Base-by-base conservation (phyloP, 1,284 basidiomycete species). In the Apiotrichum siamense region DNA sequence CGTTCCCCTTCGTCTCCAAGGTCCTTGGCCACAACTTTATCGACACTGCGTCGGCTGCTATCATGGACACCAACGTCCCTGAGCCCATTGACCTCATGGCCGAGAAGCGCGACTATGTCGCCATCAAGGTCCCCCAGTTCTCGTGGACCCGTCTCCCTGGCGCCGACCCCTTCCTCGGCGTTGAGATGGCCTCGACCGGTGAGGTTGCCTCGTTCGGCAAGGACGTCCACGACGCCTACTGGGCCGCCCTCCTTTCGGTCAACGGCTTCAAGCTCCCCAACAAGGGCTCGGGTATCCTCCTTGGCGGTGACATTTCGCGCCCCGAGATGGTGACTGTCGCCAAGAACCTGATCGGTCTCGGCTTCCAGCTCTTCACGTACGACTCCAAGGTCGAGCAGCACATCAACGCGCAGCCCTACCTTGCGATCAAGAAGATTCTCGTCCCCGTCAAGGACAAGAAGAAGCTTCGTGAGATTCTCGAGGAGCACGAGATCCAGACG, bases 1-100 rank as follows among this genome's bases (percentile, higher is more conserved):
- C 90, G 42, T 98, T 97, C 87, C 96, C 96, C 62, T 98, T 99
- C 77, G 96, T 98, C 7, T 94, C 89, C 59, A 98, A 98, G 78
- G 96, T 98, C 20, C 81, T 97, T 47, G 94, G 91, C 41, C 84
- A 86, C 75, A 97, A 98, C 79, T 97, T 97, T 74, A 92, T 98
- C 65, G 90, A 97, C 61, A 85, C 86, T 44, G 96, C 96, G 4
- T 90, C 94, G 7, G 81, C 84, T 27, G 96, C 94, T 18, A 98
- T 99, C 64, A 84, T 90, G 36, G 87, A 84, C 54, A 52, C 50
- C 43, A 80, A 93, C 58, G 90, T 98, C 0, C 96, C 96, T 2
- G 86, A 85, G 62, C 90, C 94, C 9, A 75, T 93, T n/a, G 93
- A 97, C 69, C 75, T 93, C 53, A 98, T 98, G 94, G 81, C 83